Base-by-base conservation (phyloP, 2,329 filamentous ascomycete species). In the Elsinoe batatas region DNA sequence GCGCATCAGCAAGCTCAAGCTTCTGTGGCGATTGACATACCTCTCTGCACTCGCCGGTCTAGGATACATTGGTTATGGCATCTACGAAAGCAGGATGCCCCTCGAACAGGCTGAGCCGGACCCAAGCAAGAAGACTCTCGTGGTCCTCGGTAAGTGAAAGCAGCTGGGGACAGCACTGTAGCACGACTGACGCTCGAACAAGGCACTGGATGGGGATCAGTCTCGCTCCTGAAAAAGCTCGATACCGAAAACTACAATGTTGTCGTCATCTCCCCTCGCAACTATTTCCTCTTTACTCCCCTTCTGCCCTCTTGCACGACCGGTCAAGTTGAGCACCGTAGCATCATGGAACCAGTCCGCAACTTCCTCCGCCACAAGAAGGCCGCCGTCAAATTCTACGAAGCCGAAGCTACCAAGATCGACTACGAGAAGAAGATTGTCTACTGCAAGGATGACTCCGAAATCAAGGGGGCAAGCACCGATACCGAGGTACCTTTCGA, bases 191-290 rank as follows among this genome's bases (percentile, higher is more conserved):
- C 36, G 2, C 12, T 26, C 4, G 35, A 10, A 15, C 47, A 64
- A 96, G 91, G 91, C 68, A 95, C 91, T 65, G 93, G 93, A 64
- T 98, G 93, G 93, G 93, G 85, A 64, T 89, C 91, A 42, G 89
- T 98, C 67, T 94, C 91, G 59, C 84, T 98, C 59, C 82, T 98
- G 63, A 98, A 98, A 82, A 96, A 95, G 71, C 87, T 98, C 73
- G 91, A 98, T 69, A 96, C 91, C 59, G 88, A 95, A 72, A 95
- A 97, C 80, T 98, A 97, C 82, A 97, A 98, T 72, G 91, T 97
- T 72, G 74, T 97, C 69, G 90, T 98, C 71, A 88, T 98, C 71
- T 97, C 93, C 50, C 93, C 93, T 55, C 88, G 93, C 70, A 98
- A 98, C 77, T 98, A 95, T 82, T 98, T 98, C 84, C 85, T 98